Percentiles rank a stretch among this genome's conserved stretches.
These are phyloP conservation scores for Lasiosphaeria hispida DNA, from an alignment of 495 filamentous ascomycete species.

Conservation along the genomic window DNA sequence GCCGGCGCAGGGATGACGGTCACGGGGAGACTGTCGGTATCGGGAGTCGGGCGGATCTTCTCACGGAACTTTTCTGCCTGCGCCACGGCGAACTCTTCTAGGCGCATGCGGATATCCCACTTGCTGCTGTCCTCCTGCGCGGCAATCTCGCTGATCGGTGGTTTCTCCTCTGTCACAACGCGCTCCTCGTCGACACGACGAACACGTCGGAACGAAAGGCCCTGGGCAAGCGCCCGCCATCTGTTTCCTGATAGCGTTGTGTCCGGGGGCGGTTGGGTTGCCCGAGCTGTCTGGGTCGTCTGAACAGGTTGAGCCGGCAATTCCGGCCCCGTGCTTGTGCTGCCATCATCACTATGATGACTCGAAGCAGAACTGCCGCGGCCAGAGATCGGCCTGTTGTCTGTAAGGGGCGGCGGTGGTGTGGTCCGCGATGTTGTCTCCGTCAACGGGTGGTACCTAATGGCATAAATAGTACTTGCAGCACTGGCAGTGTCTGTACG, in stretches of 20 bases:
- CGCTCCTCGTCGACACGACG: conserved; percentile 22
- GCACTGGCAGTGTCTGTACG: conserved; percentile 68
- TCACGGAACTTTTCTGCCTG: conserved; percentile 48
- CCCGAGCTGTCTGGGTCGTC: conserved; percentile 15
- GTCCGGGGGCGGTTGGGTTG: background rate
- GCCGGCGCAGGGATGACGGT: conserved; percentile 49
- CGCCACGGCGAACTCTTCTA: conserved; percentile 48
- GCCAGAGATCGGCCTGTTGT: conserved; percentile 32
- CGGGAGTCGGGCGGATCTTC: conserved; percentile 43
- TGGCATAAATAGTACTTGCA: conserved; percentile 78
- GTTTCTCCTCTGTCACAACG: background rate
- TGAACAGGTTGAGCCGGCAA: conserved; percentile 9
- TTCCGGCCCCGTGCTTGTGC: conserved; percentile 11
- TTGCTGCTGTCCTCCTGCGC: conserved; percentile 19
- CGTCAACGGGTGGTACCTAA: conserved; percentile 75
- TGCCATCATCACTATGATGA: conserved; percentile 26
- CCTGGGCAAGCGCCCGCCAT: conserved; percentile 29
- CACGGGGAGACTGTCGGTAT: conserved; percentile 49
- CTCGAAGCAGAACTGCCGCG: conserved; percentile 33
- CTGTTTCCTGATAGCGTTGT: conserved; percentile 16
- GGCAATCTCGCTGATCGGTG: background rate
- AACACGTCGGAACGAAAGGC: conserved; percentile 20
- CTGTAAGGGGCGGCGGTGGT: conserved; percentile 30
- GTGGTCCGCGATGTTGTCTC: conserved; percentile 56
- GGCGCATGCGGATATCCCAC: conserved; percentile 44